A percentile compares a stretch with the other conserved stretches of the same genome.
Evolutionary conservation across 2,329 filamentous ascomycete genomes (phyloP).

Genomic region (Tolypocladium amazonense): DNA sequence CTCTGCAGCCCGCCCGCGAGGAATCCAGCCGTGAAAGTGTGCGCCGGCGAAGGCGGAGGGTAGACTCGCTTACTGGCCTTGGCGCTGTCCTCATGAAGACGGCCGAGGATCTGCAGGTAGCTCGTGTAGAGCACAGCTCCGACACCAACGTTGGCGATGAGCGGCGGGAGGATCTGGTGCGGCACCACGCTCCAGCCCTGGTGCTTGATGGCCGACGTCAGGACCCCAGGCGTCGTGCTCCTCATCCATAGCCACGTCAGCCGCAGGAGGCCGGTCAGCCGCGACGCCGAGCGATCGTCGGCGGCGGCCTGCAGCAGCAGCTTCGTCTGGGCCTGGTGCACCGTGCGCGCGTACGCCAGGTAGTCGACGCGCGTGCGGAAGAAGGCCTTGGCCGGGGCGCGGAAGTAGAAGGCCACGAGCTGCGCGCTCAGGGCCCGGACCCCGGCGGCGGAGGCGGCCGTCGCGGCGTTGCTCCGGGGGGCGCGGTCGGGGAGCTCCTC

Average conservation of each 20-base stretch:
- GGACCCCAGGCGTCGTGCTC: slow-evolving; percentile 58
- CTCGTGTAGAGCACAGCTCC: slow-evolving; percentile 66
- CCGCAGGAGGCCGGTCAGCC: slow-evolving; percentile 19
- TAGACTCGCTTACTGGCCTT: slow-evolving; percentile 51
- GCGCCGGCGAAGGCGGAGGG: slow-evolving; percentile 51
- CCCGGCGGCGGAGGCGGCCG: slow-evolving; percentile 73
- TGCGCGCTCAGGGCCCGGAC: slow-evolving; percentile 77
- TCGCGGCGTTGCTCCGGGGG: slow-evolving; percentile 43
- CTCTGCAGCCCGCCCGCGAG: slow-evolving; percentile 61
- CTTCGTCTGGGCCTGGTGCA: slow-evolving; percentile 36
- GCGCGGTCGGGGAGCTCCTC: slow-evolving; percentile 33
- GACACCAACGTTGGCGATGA: slow-evolving; percentile 64
- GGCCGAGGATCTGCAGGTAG: slow-evolving; percentile 60
- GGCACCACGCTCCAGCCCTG: slow-evolving; percentile 66
- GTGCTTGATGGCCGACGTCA: slow-evolving; percentile 55
- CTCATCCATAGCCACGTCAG: slow-evolving; percentile 41
- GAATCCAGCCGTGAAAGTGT: slow-evolving; percentile 61
- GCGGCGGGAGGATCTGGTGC: slow-evolving; percentile 65
- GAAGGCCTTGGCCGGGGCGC: slow-evolving; percentile 84
- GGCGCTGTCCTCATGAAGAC: slow-evolving; percentile 53
- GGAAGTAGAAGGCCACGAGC: slow-evolving; percentile 81
- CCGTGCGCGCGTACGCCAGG: slow-evolving; percentile 44
- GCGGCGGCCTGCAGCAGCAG: slow-evolving; percentile 24
- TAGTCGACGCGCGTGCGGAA: slow-evolving; percentile 87
- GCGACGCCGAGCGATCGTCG: slow-evolving; percentile 21